Base-by-base conservation (phyloP, 768 basidiomycete genomes). In the Leccinum obscurum region DNA sequence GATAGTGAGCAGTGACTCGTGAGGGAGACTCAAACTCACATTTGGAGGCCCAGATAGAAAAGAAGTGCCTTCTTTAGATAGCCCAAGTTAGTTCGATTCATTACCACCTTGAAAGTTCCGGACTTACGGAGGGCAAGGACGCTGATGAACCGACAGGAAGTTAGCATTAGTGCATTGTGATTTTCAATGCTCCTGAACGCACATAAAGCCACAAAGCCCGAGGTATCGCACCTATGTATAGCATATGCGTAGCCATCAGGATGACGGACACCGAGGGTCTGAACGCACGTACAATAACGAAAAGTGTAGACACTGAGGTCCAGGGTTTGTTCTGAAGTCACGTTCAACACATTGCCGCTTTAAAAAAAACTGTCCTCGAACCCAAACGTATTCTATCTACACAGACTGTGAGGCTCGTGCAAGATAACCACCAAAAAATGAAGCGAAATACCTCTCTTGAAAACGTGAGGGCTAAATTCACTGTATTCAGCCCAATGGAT, bases 371-470 rank as follows among this genome's bases (percentile, higher is more conserved):
- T 32, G 3, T 32, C 28, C 15, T 51, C 64, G 2, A 3, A 66
- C 65, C 65, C 65, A 66, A 32, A 66, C 6, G 11, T 63, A 54
- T 54, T 64, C 48, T 34, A 67, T 20, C 65, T 66, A 5, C 24
- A 6, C 20, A 28, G 1, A 6, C 11, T 15, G 7, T 44, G 6
- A 28, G 26, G 34, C 13, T 50, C 2, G 37, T 20, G 24, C 17
- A 26, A 28, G 5, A 20, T 24, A 8, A 26, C 1, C 49, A 50
- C 22, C 14, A n/a, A 24, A 46, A n/a, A 41, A 58, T 15, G n/a
- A 17, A 49, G 20, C 7, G 7, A 13, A 49, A 37, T 54, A 63
- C 65, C 58, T 66, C 65, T 26, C 15, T 48, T 5, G 61, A 3
- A 54, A 66, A 22, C 2, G 32, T 57, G 41, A 67, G 61, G 17